phyloP scores from a whole-genome alignment of 305 asterid species.

The Fraxinus floribunda region DNA sequence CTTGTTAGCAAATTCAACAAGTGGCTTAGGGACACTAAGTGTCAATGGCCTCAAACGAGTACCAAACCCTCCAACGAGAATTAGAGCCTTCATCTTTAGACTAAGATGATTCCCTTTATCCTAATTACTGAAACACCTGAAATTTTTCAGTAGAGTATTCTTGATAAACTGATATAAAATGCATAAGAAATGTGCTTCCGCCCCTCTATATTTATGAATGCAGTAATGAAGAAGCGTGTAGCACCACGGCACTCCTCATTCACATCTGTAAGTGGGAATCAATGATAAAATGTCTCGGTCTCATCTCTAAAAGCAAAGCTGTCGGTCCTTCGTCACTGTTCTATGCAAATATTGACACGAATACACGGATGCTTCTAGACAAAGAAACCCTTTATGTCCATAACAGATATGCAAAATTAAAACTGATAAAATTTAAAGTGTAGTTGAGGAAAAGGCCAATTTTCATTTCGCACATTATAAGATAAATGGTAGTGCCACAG shows the following conservation, averaged over 20 bases:
- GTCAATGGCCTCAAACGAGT: constrained; percentile 95
- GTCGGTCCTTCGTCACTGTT: constrained; percentile 38
- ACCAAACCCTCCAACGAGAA: constrained; percentile 96
- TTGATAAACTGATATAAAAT: neutral
- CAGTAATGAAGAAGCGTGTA: constrained; percentile 46
- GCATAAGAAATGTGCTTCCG: constrained; percentile 23
- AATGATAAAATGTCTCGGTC: constrained; percentile 37
- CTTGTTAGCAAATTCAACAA: constrained; percentile 92
- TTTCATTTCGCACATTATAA: constrained; percentile 16
- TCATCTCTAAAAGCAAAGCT: constrained; percentile 27
- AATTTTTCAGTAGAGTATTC: constrained; percentile 12
- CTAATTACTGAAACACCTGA: constrained; percentile 24
- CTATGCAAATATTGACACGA: constrained; percentile 35
- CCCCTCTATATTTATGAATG: constrained; percentile 39
- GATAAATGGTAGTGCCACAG: constrained; percentile 10
- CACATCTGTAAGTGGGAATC: constrained; percentile 46
- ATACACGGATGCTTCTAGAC: constrained; percentile 36
- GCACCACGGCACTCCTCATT: constrained; percentile 33
- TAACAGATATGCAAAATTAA: constrained; percentile 15
- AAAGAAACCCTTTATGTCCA: constrained; percentile 13
- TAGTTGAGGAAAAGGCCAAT: constrained; percentile 15
- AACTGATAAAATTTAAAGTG: constrained; percentile 14
- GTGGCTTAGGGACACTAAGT: constrained; percentile 86
- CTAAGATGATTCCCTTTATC: constrained; percentile 17
- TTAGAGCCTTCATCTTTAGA: constrained; percentile 80